A percentile compares a stretch with the other conserved stretches of the same genome.
Conservation (phyloP, 2,329 filamentous ascomycete genomes). For the Fusarium euwallaceae region DNA sequence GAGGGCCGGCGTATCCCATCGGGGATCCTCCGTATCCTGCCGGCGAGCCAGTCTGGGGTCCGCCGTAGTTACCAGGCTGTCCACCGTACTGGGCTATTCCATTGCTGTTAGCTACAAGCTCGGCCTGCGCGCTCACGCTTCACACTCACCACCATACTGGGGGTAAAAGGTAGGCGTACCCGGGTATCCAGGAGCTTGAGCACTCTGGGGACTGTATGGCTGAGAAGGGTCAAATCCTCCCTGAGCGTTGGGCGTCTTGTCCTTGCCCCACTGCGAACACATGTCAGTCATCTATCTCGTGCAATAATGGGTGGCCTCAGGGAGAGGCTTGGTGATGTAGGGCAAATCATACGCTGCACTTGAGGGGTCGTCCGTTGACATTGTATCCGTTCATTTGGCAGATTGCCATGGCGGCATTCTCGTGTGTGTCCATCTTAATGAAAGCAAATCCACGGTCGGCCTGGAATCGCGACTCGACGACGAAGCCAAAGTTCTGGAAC, state of each 20-base stretch:
- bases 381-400: slow-evolving; percentile 98
- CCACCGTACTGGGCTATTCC: slow-evolving; percentile 67
- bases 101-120: slow-evolving; percentile 44
- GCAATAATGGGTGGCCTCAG: neutral
- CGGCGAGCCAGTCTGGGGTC: slow-evolving; percentile 71
- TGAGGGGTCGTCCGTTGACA: slow-evolving; percentile 94
- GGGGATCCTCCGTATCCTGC: slow-evolving; percentile 74
- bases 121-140: neutral
- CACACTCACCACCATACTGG: slow-evolving; percentile 84
- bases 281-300: slow-evolving; percentile 30
- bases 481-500: slow-evolving; percentile 98
- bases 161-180: slow-evolving; percentile 91
- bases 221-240: slow-evolving; percentile 83
- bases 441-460: slow-evolving; percentile 98
- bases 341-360: slow-evolving; percentile 89
- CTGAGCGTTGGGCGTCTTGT: slow-evolving; percentile 84
- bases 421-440: slow-evolving; percentile 98
- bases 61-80: slow-evolving; percentile 77
- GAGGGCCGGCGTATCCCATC: slow-evolving; percentile 78
- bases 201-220: slow-evolving; percentile 79
- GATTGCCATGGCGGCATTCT: slow-evolving; percentile 98
- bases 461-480: slow-evolving; percentile 97
- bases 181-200: slow-evolving; percentile 78
- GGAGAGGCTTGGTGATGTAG: neutral
- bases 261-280: slow-evolving; percentile 89